phyloP scores from a whole-genome alignment of 192 early-diverging fungal species.

The Entomortierella chlamydospora region DNA sequence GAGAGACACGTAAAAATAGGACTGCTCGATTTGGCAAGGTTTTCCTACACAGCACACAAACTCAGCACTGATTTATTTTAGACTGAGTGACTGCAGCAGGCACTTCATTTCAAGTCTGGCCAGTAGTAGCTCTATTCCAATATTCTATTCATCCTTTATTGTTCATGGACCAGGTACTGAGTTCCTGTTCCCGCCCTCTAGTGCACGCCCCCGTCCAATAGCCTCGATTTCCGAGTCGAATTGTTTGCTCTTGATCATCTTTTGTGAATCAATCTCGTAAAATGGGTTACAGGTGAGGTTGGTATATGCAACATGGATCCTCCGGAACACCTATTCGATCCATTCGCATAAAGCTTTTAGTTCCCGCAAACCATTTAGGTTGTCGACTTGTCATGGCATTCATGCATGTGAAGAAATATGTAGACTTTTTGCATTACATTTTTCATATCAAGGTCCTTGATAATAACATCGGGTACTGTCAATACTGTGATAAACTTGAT shows the following conservation, averaged over 20 bases:
- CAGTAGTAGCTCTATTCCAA: too few species aligned
- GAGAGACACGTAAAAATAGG: too few species aligned
- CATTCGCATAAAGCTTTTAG: too few species aligned
- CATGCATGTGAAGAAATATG: too few species aligned
- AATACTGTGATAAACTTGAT: constrained; percentile 79
- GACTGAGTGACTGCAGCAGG: too few species aligned
- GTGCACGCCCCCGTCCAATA: constrained; percentile 58
- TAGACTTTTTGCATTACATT: constrained; percentile 57
- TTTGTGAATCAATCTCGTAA: constrained; percentile 72
- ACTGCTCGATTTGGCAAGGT: too few species aligned
- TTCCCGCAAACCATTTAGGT: background rate
- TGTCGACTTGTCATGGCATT: too few species aligned
- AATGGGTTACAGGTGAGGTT: constrained; percentile 89
- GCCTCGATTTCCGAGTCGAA: constrained; percentile 70
- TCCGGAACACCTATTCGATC: constrained; percentile 84
- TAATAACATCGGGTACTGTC: constrained; percentile 74
- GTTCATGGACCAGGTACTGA: constrained; percentile 2
- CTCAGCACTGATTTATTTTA: too few species aligned
- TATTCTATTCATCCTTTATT: background rate
- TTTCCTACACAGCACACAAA: too few species aligned
- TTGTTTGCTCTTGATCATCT: constrained; percentile 62
- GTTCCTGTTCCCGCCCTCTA: constrained; percentile 45
- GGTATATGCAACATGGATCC: constrained; percentile 88
- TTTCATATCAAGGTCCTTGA: constrained; percentile 88
- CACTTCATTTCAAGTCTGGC: too few species aligned